Conservation (phyloP, 495 filamentous ascomycete species). For the Cercophora scortea region DNA sequence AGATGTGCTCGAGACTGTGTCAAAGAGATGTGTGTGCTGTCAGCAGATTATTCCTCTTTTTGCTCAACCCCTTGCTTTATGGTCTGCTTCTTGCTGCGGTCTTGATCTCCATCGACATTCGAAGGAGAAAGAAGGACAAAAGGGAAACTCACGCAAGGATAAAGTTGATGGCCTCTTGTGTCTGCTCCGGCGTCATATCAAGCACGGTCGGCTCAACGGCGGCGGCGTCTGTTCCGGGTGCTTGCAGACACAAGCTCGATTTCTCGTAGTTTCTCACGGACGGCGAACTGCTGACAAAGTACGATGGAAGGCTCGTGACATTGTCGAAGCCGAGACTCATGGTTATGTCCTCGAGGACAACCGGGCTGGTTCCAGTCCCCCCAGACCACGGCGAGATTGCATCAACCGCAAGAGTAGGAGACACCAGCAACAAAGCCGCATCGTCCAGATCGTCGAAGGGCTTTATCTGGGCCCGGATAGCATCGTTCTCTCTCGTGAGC, state of each 20-base stretch:
- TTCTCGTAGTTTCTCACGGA: not conserved
- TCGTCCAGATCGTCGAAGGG: not conserved
- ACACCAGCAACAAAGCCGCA: not conserved
- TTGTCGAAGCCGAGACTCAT: conserved; percentile 24
- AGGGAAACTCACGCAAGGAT: conserved; percentile 34
- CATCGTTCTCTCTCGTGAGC: conserved; percentile 31
- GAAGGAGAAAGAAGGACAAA: not conserved
- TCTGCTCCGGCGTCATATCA: conserved; percentile 24
- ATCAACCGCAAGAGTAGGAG: not conserved
- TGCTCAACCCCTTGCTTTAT: too few species aligned
- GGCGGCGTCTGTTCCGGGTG: not conserved
- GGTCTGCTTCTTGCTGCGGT: too few species aligned
- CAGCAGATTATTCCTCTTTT: too few species aligned
- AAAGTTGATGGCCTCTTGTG: conserved; percentile 41
- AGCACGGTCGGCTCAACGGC: not conserved
- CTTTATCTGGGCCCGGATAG: conserved; percentile 2
- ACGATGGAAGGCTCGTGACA: conserved; percentile 19
- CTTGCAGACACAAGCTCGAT: too few species aligned
- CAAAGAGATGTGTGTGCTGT: too few species aligned
- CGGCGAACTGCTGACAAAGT: conserved; percentile 14
- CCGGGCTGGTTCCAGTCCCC: not conserved
- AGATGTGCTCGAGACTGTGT: conserved; percentile 41
- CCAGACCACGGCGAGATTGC: not conserved
- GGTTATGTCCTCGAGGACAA: not conserved
- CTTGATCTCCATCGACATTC: too few species aligned